Conservation (phyloP, 164 flowering plant species). For the Stephania japonica region DNA sequence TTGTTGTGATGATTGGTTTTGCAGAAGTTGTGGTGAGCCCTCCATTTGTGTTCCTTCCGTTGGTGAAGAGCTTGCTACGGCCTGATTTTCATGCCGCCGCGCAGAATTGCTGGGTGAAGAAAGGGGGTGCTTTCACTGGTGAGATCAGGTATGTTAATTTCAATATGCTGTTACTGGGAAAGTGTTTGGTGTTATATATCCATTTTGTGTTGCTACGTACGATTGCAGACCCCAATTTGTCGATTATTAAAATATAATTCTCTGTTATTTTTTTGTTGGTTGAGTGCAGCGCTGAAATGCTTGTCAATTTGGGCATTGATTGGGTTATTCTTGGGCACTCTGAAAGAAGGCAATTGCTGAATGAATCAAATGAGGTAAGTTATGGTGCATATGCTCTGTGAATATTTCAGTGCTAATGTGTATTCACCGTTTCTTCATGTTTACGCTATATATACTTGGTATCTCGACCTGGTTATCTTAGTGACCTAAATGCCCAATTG, state of each 20-base stretch:
- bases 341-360: constrained; percentile 48
- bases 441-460: not conserved
- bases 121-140: constrained; percentile 86
- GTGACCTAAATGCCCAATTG: not conserved
- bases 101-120: constrained; percentile 78
- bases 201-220: too few relatives aligned
- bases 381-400: not conserved
- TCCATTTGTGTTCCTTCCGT: constrained; percentile 61
- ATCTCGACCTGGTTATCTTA: not conserved
- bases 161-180: too few relatives aligned
- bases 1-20: constrained; percentile 9
- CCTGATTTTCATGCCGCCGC: constrained; percentile 72
- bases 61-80: constrained; percentile 43
- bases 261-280: too few relatives aligned
- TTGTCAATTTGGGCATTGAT: constrained; percentile 48
- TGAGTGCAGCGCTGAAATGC: constrained; percentile 55
- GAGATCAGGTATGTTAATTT: constrained; percentile 52
- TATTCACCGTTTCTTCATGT: not conserved
- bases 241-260: too few relatives aligned
- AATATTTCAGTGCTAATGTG: not conserved
- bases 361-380: constrained; percentile 52
- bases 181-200: too few relatives aligned
- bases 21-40: constrained; percentile 84
- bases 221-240: too few relatives aligned
- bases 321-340: constrained; percentile 75